These are phyloP conservation scores for Anisodus tanguticus DNA, from an alignment of 257 asterid species.

Conservation along the genomic window DNA sequence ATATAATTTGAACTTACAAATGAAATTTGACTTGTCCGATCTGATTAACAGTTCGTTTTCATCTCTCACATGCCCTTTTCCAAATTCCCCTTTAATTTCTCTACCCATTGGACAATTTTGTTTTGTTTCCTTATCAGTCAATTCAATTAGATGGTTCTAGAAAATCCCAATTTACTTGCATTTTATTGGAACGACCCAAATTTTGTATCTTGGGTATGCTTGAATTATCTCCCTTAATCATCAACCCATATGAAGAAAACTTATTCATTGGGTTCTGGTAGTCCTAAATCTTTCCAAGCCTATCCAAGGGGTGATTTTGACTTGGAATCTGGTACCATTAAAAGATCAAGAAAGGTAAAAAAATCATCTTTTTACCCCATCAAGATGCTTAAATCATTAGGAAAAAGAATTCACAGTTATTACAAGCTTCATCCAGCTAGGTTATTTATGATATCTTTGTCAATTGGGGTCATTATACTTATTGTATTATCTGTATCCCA, in stretches of 20 bases:
- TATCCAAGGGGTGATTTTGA: slow-evolving; percentile 84
- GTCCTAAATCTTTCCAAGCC: slow-evolving; percentile 88
- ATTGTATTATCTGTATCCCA: slow-evolving; percentile 50
- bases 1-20: no score
- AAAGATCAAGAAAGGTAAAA: slow-evolving; percentile 60
- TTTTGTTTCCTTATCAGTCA: neutral
- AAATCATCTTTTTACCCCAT: slow-evolving; percentile 40
- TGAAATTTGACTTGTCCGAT: neutral
- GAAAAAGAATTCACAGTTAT: slow-evolving; percentile 60
- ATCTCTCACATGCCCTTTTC: neutral
- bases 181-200: neutral
- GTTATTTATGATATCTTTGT: slow-evolving; percentile 57
- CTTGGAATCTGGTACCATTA: slow-evolving; percentile 75
- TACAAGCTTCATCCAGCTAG: slow-evolving; percentile 71
- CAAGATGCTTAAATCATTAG: slow-evolving; percentile 67
- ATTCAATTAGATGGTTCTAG: neutral
- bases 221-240: slow-evolving; percentile 9
- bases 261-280: slow-evolving; percentile 60
- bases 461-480: slow-evolving; percentile 53
- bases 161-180: neutral
- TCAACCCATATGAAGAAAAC: slow-evolving; percentile 66
- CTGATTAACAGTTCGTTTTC: neutral
- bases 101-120: no score
- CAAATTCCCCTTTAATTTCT: neutral
- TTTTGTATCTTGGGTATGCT: slow-evolving; percentile 23